phyloP scores from a whole-genome alignment of 1,139 yeast species.

The Hanseniaspora uvarum region DNA sequence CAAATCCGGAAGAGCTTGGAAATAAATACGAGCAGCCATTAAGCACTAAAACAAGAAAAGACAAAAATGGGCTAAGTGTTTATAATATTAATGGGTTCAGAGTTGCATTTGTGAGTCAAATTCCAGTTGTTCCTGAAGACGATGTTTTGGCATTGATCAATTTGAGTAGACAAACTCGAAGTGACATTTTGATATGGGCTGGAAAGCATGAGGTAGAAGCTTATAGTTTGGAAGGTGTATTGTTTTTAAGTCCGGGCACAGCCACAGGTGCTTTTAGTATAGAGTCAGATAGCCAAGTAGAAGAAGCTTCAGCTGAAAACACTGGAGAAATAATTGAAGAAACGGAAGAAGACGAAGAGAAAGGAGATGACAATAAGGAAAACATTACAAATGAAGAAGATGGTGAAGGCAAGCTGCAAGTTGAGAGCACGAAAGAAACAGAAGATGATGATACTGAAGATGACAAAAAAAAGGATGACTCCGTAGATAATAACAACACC shows the following conservation, averaged over 20 bases:
- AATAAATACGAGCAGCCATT: background rate
- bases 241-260: conserved; percentile 90
- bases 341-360: conserved; percentile 19
- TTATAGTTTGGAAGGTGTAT: conserved; percentile 81
- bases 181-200: conserved; percentile 91
- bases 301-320: conserved; percentile 20
- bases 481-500: too few relatives aligned
- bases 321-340: conserved; percentile 13
- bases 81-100: conserved; percentile 54
- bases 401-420: conserved; percentile 17
- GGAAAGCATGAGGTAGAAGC: conserved; percentile 91
- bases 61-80: background rate
- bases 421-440: conserved; percentile 20
- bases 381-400: conserved; percentile 19
- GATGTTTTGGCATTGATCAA: conserved; percentile 79
- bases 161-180: conserved; percentile 83
- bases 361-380: conserved; percentile 21
- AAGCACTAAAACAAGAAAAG: background rate
- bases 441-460: background rate
- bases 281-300: conserved; percentile 39
- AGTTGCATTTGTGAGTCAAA: conserved; percentile 80
- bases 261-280: conserved; percentile 82
- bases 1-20: background rate
- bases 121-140: conserved; percentile 68
- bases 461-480: too few relatives aligned